phyloP scores from a whole-genome alignment of 345 rosid species.

The Camelina sativa region DNA sequence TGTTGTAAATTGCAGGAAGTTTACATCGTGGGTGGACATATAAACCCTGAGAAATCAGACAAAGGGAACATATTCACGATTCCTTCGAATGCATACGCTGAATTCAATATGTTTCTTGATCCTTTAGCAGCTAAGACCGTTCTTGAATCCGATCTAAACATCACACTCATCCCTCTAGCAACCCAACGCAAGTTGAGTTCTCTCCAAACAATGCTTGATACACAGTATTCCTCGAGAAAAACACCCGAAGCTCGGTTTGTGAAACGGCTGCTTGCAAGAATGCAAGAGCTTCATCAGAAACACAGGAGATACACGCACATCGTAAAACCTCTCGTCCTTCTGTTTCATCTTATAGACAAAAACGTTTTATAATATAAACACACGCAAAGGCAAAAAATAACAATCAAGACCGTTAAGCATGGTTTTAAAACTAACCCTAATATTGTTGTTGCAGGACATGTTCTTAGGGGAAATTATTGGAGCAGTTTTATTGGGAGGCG shows the following conservation, averaged over 20 bases:
- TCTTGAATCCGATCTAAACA: conserved; percentile 59
- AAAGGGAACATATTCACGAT: conserved; percentile 62
- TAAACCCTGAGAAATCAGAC: conserved; percentile 45
- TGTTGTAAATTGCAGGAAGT: conserved; percentile 59
- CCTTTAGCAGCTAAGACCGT: conserved; percentile 82
- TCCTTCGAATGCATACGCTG: conserved; percentile 62
- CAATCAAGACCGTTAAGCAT: background rate
- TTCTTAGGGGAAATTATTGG: conserved; percentile 89
- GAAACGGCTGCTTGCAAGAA: conserved; percentile 53
- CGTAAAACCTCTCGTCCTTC: conserved; percentile 47
- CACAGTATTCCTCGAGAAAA: conserved; percentile 35
- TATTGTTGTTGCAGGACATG: conserved; percentile 54
- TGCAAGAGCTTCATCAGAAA: conserved; percentile 52
- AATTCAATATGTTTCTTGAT: conserved; percentile 89
- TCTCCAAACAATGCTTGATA: conserved; percentile 47
- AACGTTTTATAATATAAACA: too few relatives aligned
- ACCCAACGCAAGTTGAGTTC: conserved; percentile 59
- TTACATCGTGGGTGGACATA: conserved; percentile 83
- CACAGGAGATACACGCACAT: conserved; percentile 65
- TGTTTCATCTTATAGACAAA: background rate
- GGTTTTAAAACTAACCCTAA: conserved; percentile 19
- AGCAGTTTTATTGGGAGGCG: conserved; percentile 59
- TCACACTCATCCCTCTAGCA: conserved; percentile 75
- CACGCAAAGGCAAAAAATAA: background rate
- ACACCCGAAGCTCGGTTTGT: conserved; percentile 70